Base-by-base conservation (phyloP, 495 filamentous ascomycete genomes). In the Hyaloscypha bicolor region DNA sequence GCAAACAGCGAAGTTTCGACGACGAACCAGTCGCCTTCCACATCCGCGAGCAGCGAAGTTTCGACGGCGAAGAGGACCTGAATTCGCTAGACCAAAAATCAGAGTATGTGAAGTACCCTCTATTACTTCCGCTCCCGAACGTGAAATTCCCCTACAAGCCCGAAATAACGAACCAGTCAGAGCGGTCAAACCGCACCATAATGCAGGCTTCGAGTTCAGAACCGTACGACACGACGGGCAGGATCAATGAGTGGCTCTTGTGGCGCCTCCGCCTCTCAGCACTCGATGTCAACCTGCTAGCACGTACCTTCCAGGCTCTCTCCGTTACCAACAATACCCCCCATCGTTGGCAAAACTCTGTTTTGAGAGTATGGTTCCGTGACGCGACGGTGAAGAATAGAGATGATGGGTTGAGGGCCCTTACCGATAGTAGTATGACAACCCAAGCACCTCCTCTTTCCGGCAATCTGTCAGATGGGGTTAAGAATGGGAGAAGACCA, bases 181-280 rank as follows among this genome's bases (percentile, higher is more conserved):
- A 45, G 3, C 6, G n/a, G n/a, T n/a, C 42, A 4, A 45, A 9
- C 42, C 6, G 6, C 42, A 45, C 6, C 42, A 9, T 16, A 9
- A 37, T 5, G 5, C 4, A 37, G 33, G 33, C 9, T 9, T 5
- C 33, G 33, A 37, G 33, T 9, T 37, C 42, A 4, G 42, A 45
- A 11, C 42, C 8, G 8, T 45, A 12, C 42, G 14, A 19, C 42
- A 45, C n/a, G n/a, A n/a, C n/a, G n/a, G n/a, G n/a, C n/a, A n/a
- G 31, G 53, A 55, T 64, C 5, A 64, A 64, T 51, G 14, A 21
- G 14, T 64, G 62, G 62, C 11, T 64, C 5, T 29, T 64, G 6
- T 3, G 32, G 9, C 19, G 11, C 9, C 48, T 64, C 14, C 62
- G 62, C n/a, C 9, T 2, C 11, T 55, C 62, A 9, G 25, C 62